Conservation (phyloP, 768 basidiomycete genomes). For the Lentinus tigrinus region DNA sequence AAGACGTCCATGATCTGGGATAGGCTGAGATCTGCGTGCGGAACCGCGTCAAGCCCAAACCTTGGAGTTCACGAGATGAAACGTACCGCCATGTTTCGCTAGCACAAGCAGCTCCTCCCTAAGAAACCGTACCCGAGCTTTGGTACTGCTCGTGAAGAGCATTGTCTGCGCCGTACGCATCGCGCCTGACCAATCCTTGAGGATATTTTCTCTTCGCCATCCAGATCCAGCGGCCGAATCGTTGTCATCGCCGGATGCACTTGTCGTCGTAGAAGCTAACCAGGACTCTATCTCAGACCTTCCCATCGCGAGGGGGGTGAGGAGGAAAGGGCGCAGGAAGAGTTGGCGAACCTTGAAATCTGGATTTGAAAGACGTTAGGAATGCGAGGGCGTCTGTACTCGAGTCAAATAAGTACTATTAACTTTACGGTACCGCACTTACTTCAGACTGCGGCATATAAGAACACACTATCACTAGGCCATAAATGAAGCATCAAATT, state of each 20-base stretch:
- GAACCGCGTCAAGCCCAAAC: constrained; percentile 1
- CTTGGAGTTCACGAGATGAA: background rate
- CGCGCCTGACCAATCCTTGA: constrained; percentile 55
- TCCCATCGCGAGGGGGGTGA: constrained; percentile 19
- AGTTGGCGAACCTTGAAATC: background rate
- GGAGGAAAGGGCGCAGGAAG: background rate
- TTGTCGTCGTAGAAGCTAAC: constrained; percentile 52
- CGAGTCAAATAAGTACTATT: too few species aligned
- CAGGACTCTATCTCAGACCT: constrained; percentile 63
- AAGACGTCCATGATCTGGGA: constrained; percentile 70
- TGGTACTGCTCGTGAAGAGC: constrained; percentile 54
- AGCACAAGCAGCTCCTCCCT: constrained; percentile 60
- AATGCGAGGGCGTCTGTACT: too few species aligned
- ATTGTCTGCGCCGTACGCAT: constrained; percentile 50
- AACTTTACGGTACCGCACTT: too few species aligned
- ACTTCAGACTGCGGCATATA: too few species aligned
- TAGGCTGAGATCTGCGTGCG: constrained; percentile 51
- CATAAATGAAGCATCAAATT: too few species aligned
- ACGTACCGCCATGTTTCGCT: constrained; percentile 53
- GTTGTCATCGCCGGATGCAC: constrained; percentile 31
- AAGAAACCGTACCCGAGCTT: constrained; percentile 55
- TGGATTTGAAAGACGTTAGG: too few species aligned
- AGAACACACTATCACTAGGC: too few species aligned
- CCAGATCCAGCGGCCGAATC: constrained; percentile 23
- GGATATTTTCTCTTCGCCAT: constrained; percentile 57